Percentiles rank a stretch among this genome's conserved stretches.
These are phyloP conservation scores for Penicillium coprophilum DNA, from an alignment of 495 filamentous ascomycete species.

Conservation along the genomic window DNA sequence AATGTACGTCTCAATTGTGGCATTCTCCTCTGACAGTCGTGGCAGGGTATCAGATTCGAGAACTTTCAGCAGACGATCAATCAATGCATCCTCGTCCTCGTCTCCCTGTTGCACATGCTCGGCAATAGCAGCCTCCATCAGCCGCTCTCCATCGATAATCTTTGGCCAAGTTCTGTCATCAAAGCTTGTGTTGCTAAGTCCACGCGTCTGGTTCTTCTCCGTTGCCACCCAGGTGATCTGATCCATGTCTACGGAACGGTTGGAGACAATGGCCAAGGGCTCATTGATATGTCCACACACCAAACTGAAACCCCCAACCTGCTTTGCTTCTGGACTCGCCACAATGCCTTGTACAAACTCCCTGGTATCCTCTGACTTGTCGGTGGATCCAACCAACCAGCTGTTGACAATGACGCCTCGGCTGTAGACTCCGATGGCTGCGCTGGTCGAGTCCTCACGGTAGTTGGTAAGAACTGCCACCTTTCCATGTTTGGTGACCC, in stretches of 20 bases:
- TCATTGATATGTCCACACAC: constrained; percentile 78
- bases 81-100: constrained; percentile 59
- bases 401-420: constrained; percentile 82
- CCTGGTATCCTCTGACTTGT: constrained; percentile 43
- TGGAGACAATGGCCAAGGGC: constrained; percentile 82
- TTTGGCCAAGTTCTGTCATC: constrained; percentile 80
- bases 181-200: constrained; percentile 83
- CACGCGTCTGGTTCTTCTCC: constrained; percentile 63
- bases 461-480: constrained; percentile 94
- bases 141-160: constrained; percentile 58
- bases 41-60: constrained; percentile 75
- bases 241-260: constrained; percentile 65
- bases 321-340: constrained; percentile 38
- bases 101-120: constrained; percentile 46
- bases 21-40: constrained; percentile 40
- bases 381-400: constrained; percentile 62
- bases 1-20: constrained; percentile 69
- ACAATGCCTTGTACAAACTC: constrained; percentile 71
- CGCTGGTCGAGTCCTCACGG: constrained; percentile 58
- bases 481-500: constrained; percentile 78
- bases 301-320: constrained; percentile 92
- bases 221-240: constrained; percentile 65
- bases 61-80: constrained; percentile 67
- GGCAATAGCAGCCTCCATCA: constrained; percentile 49
- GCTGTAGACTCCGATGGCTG: constrained; percentile 62